phyloP scores from a whole-genome alignment of 768 basidiomycete species.

The Russula ochroleuca region DNA sequence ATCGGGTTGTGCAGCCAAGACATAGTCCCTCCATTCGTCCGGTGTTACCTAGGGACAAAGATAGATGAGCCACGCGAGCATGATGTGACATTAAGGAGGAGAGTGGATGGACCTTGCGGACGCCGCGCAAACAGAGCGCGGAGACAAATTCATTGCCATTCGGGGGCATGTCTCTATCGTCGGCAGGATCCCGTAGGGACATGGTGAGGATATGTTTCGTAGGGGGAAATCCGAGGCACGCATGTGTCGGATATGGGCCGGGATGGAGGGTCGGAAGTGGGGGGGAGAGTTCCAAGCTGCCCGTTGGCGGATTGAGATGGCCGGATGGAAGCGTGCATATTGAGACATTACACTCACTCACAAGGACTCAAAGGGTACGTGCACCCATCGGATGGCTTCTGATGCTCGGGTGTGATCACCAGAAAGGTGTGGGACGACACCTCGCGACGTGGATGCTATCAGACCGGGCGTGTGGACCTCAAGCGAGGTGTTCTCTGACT shows the following conservation, averaged over 20 bases:
- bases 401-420: constrained; percentile 51
- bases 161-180: constrained; percentile 64
- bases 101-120: constrained; percentile 54
- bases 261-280: constrained; percentile 61
- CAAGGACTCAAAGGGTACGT: constrained; percentile 80
- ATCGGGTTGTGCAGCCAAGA: constrained; percentile 56
- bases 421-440: constrained; percentile 69
- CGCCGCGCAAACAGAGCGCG: constrained; percentile 60
- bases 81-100: constrained; percentile 10
- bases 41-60: constrained; percentile 45
- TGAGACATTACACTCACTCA: constrained; percentile 39
- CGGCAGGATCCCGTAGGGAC: constrained; percentile 60
- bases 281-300: constrained; percentile 59
- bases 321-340: neutral
- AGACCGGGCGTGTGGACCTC: constrained; percentile 58
- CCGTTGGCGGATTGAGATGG: neutral
- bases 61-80: neutral
- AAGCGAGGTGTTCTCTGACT: constrained; percentile 24
- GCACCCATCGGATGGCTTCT: constrained; percentile 54
- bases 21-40: constrained; percentile 52
- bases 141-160: constrained; percentile 58
- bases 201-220: constrained; percentile 52
- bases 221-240: constrained; percentile 54
- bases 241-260: constrained; percentile 55
- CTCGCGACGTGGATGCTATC: constrained; percentile 63